Evolutionary conservation across 1,284 basidiomycete genomes (phyloP), one percentile per base, ranked within the genome.

Genomic region (Peniophora sp.): DNA sequence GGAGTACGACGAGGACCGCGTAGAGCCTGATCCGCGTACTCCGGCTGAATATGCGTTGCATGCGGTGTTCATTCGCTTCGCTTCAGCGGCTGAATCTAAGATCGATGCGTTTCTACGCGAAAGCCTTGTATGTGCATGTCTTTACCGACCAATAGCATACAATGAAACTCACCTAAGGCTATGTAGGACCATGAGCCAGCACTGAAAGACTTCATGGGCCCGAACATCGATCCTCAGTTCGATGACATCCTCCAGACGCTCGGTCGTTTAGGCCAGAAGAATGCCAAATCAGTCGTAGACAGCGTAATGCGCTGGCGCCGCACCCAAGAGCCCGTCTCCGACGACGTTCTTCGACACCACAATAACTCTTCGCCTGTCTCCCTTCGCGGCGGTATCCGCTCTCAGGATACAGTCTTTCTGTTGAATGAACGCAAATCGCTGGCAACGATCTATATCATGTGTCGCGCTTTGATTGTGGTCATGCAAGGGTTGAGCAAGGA

Each of bases 251-350:
- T 97, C 27, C 73, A 79, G 5, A 92, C 92, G 1, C 76, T 98
- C 2, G 91, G 89, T 9, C 89, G 91, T 61, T 85, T 96, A 51
- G 91, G 91, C 1, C 83, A 86, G 53, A 90, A 89, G 50, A 84
- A 92, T 53, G 77, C 91, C 2, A 89, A 92, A 58, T 79, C 84
- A 36, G 92, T 97, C 3, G 76, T 96, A 32, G 90, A 94, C 55
- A 86, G 91, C 3, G 79, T 97, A 49, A 85, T 88, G 73, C 82
- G 87, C 19, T 98, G 95, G 95, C 78, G 90, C 53, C 76, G 83
- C 51, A 81, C 76, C 41, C 89, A 94, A 62, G 88, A 89, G 53
- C 77, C 74, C 17, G 79, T 87, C 20, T 68, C 73, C 11, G 68
- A 73, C 2, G 79, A 82, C 38, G 65, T 83, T 44, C 68, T 80